These are phyloP conservation scores for Hyphopichia khmerensis DNA, from an alignment of 1,139 yeast species.

Conservation along the genomic window DNA sequence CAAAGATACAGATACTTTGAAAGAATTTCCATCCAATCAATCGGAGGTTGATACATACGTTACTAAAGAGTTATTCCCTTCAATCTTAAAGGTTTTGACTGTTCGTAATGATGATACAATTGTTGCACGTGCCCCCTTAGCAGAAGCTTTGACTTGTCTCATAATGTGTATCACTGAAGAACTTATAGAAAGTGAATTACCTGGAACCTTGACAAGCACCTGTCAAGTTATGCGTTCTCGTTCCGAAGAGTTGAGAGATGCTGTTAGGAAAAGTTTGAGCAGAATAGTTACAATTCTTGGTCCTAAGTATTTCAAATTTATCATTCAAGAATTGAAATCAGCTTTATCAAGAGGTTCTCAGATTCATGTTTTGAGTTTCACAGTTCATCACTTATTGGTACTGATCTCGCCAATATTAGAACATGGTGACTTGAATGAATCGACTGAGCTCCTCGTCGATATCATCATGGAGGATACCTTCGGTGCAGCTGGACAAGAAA, in stretches of 20 bases:
- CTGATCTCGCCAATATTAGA: constrained; percentile 45
- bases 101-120: constrained; percentile 77
- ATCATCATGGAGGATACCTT: constrained; percentile 90
- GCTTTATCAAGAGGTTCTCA: constrained; percentile 91
- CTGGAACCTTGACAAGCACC: constrained; percentile 78
- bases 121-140: constrained; percentile 70
- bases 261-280: constrained; percentile 75
- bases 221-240: constrained; percentile 88
- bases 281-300: constrained; percentile 68
- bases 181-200: constrained; percentile 58
- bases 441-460: constrained; percentile 59
- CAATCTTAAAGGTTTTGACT: constrained; percentile 57
- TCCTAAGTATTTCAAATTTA: constrained; percentile 67
- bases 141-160: constrained; percentile 78
- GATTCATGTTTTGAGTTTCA: constrained; percentile 86
- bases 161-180: constrained; percentile 63
- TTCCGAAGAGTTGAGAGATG: constrained; percentile 86
- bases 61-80: constrained; percentile 59
- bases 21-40: constrained; percentile 30
- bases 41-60: constrained; percentile 55
- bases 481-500: constrained; percentile 92
- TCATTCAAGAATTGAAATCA: constrained; percentile 71
- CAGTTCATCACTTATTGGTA: constrained; percentile 71
- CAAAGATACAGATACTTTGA: constrained; percentile 18
- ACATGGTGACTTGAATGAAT: constrained; percentile 78